Conservation (phyloP, 1,284 basidiomycete species). For the Heterobasidion annosum region DNA sequence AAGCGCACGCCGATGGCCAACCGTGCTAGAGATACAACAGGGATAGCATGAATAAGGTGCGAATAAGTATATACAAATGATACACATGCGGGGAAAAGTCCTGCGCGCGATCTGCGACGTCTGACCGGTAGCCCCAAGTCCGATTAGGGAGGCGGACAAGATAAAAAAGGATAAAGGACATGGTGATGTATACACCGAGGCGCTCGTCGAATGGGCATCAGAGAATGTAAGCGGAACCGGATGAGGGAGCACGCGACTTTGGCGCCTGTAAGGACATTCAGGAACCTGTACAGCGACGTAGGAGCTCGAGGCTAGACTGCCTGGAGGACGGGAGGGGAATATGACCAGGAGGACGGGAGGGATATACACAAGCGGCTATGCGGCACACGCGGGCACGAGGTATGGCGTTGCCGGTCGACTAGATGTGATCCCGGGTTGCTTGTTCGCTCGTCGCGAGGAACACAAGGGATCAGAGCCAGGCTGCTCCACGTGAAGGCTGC, state of each 20-base stretch:
- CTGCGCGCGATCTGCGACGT: neutral
- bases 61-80: neutral
- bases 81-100: neutral
- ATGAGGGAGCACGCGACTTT: neutral
- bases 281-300: too few species aligned
- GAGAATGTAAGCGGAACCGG: neutral
- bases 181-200: neutral
- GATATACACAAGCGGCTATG: too few species aligned
- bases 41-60: neutral
- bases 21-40: neutral
- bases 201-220: neutral
- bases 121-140: neutral
- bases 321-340: too few species aligned
- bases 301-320: too few species aligned
- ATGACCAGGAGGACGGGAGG: too few species aligned
- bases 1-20: too few species aligned
- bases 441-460: neutral
- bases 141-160: neutral
- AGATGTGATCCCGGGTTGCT: neutral
- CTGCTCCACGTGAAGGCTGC: conserved; percentile 4
- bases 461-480: neutral
- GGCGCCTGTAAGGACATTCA: neutral
- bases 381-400: too few species aligned
- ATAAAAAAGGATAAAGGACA: neutral
- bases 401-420: neutral